These are phyloP conservation scores for Eragrostis nindensis DNA, from an alignment of 176 grass and related monocot species.

Conservation along the genomic window DNA sequence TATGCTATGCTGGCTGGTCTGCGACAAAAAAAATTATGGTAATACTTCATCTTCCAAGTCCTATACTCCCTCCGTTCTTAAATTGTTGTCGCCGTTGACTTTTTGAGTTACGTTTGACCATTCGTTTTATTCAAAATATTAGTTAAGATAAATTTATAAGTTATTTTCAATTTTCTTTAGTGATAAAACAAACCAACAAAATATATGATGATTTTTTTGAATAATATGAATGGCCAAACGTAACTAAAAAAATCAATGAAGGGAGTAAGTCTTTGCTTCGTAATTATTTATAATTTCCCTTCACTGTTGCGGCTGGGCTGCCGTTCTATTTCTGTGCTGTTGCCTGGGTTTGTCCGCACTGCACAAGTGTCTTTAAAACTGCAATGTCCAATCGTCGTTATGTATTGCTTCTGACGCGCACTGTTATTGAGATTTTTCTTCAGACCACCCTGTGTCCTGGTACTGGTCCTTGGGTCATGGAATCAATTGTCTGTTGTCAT, in stretches of 20 bases:
- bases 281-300: constrained; percentile 14
- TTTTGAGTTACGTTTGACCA: no score
- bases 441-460: neutral
- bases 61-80: no score
- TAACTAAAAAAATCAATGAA: no score
- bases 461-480: neutral
- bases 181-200: no score
- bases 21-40: constrained; percentile 97
- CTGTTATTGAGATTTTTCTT: neutral
- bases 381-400: neutral
- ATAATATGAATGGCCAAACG: no score
- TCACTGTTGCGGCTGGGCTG: neutral
- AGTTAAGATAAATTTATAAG: no score
- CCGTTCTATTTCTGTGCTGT: neutral
- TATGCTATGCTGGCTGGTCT: constrained; percentile 89
- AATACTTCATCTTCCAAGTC: constrained; percentile 5
- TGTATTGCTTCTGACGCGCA: no score
- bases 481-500: neutral
- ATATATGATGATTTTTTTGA: no score
- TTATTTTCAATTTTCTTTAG: no score
- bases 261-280: constrained; percentile 10
- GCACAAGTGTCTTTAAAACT: neutral
- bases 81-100: no score
- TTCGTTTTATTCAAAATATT: no score
- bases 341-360: neutral